Evolutionary conservation across 2,329 filamentous ascomycete species (phyloP).

Genomic region (Zymoseptoria pseudotritici): DNA sequence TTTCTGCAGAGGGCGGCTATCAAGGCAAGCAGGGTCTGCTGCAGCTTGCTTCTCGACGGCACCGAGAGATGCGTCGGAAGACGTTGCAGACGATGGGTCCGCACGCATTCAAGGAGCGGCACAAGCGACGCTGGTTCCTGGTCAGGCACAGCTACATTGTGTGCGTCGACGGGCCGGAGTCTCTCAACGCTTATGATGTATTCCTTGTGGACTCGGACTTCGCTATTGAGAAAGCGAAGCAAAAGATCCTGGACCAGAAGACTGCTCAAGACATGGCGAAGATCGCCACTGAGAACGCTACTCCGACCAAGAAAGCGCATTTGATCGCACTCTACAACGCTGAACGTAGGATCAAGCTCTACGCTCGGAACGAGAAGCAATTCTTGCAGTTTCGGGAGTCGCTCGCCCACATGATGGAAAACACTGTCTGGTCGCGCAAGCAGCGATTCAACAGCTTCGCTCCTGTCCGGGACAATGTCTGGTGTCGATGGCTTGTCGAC

Average conservation of each 20-base stretch:
- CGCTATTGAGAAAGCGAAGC: slow-evolving; percentile 64
- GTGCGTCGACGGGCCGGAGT: slow-evolving; percentile 95
- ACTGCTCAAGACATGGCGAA: slow-evolving; percentile 57
- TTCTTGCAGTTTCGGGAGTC: slow-evolving; percentile 91
- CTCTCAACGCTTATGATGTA: slow-evolving; percentile 98
- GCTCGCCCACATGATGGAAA: slow-evolving; percentile 73
- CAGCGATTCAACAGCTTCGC: slow-evolving; percentile 93
- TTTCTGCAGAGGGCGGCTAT: slow-evolving; percentile 92
- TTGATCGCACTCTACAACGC: slow-evolving; percentile 82
- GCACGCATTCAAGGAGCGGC: slow-evolving; percentile 68
- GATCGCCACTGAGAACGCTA: slow-evolving; percentile 52
- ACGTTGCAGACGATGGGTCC: slow-evolving; percentile 37
- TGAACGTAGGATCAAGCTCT: slow-evolving; percentile 82
- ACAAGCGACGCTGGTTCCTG: slow-evolving; percentile 93
- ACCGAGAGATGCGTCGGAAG: slow-evolving; percentile 31
- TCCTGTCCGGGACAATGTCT: slow-evolving; percentile 75
- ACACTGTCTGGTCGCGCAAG: slow-evolving; percentile 71
- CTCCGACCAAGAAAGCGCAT: slow-evolving; percentile 62
- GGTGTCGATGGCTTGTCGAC: slow-evolving; percentile 94
- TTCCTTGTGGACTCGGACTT: slow-evolving; percentile 94
- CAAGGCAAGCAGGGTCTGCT: slow-evolving; percentile 96
- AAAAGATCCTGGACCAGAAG: slow-evolving; percentile 43
- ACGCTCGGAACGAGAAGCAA: slow-evolving; percentile 84
- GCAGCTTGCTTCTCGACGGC: slow-evolving; percentile 80
- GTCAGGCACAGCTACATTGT: slow-evolving; percentile 97